phyloP scores from a whole-genome alignment of 2,329 filamentous ascomycete species.

The Beauveria sp. region DNA sequence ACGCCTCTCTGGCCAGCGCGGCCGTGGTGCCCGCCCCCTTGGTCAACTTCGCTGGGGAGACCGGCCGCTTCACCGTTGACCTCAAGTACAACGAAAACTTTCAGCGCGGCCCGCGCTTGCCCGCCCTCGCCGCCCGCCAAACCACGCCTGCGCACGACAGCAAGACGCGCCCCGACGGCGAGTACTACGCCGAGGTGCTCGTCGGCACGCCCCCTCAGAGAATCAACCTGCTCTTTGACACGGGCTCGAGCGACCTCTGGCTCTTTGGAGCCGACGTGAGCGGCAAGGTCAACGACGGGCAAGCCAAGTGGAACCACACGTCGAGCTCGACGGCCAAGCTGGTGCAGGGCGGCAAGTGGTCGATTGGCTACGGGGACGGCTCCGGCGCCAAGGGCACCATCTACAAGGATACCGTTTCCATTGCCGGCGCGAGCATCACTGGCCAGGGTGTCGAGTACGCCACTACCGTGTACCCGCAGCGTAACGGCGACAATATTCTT shows the following conservation, averaged over 20 bases:
- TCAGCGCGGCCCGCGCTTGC: not conserved
- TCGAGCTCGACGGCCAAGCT: conserved; percentile 30
- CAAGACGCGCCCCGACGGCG: conserved; percentile 1
- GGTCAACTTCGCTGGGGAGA: not conserved
- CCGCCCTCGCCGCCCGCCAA: not conserved
- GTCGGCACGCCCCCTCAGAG: conserved; percentile 28
- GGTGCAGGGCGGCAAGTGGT: conserved; percentile 30
- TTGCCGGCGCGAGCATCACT: conserved; percentile 34
- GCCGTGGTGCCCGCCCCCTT: not conserved
- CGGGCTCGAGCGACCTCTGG: conserved; percentile 34
- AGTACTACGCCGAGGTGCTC: conserved; percentile 6
- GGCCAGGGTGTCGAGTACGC: conserved; percentile 37
- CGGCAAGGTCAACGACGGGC: conserved; percentile 20
- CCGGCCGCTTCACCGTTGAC: not conserved
- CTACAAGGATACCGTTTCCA: conserved; percentile 33
- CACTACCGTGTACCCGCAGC: conserved; percentile 29
- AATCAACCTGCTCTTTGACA: conserved; percentile 34
- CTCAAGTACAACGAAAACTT: conserved; percentile 9
- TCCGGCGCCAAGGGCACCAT: conserved; percentile 36
- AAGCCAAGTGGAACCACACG: conserved; percentile 30
- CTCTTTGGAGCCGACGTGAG: conserved; percentile 25
- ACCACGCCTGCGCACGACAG: not conserved
- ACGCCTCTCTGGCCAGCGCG: not conserved
- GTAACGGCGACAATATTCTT: conserved; percentile 36
- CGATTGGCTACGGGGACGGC: conserved; percentile 35